phyloP scores from a whole-genome alignment of 2,329 filamentous ascomycete species.

The Tolypocladium cylindrosporum region DNA sequence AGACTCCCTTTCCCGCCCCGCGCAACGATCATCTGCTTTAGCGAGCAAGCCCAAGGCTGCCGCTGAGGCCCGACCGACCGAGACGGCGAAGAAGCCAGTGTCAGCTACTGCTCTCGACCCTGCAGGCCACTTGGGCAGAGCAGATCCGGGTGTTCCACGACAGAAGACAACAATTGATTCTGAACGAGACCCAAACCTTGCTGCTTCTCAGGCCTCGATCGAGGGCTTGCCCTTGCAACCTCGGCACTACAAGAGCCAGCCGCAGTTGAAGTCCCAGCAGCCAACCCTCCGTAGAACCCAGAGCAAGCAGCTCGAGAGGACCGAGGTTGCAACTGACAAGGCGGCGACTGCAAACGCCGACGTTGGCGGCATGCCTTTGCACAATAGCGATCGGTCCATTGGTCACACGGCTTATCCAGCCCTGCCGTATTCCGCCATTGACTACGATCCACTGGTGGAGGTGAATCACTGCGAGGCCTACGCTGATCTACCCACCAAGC shows the following conservation, averaged over 20 bases:
- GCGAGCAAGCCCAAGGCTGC: constrained; percentile 11
- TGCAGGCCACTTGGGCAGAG: constrained; percentile 5
- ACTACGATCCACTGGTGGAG: constrained; percentile 13
- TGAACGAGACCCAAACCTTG: constrained; percentile 1
- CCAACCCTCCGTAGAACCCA: constrained; percentile 32
- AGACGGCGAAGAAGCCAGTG: constrained; percentile 13
- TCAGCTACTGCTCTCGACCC: constrained; percentile 7
- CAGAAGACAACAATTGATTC: constrained; percentile 5
- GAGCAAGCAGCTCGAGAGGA: constrained; percentile 28
- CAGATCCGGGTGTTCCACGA: constrained; percentile 10
- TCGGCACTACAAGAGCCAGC: constrained; percentile 45
- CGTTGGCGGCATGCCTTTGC: constrained; percentile 6
- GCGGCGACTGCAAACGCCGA: not conserved
- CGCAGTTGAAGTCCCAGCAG: constrained; percentile 34
- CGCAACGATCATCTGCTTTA: constrained; percentile 17
- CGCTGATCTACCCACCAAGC: constrained; percentile 14
- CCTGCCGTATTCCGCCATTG: constrained; percentile 13
- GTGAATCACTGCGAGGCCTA: constrained; percentile 14
- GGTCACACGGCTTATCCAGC: constrained; percentile 17
- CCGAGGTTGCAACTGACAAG: constrained; percentile 6
- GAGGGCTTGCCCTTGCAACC: constrained; percentile 21
- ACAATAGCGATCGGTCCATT: constrained; percentile 7
- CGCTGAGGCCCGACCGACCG: constrained; percentile 13
- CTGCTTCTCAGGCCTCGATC: constrained; percentile 3
- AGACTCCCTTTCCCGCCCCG: constrained; percentile 27